Evolutionary conservation across 352 stramenopile species (phyloP).

Genomic region (Phytophthora colocasiae): DNA sequence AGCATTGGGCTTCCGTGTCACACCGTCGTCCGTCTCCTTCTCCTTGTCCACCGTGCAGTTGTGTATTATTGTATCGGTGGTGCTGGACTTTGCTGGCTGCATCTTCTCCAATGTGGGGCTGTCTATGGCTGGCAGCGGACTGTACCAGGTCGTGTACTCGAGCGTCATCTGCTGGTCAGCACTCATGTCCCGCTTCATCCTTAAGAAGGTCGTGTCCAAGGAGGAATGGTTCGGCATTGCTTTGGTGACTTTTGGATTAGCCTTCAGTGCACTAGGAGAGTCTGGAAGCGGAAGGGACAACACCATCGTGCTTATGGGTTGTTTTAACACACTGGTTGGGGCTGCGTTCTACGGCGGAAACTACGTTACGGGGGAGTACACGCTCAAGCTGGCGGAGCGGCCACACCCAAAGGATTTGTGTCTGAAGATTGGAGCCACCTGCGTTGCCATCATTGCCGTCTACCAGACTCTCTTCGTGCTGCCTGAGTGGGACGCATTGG

Average conservation of each 20-base stretch:
- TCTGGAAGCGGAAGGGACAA: constrained; percentile 68
- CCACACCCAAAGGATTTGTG: constrained; percentile 81
- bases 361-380: constrained; percentile 88
- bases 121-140: constrained; percentile 81
- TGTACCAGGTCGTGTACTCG: constrained; percentile 88
- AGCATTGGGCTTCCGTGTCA: constrained; percentile 21
- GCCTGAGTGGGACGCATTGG: constrained; percentile 72
- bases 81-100: constrained; percentile 85
- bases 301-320: constrained; percentile 85
- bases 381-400: constrained; percentile 77
- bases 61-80: constrained; percentile 70
- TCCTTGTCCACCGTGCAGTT: constrained; percentile 67
- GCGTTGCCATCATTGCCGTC: constrained; percentile 74
- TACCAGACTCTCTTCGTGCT: constrained; percentile 88
- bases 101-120: constrained; percentile 88
- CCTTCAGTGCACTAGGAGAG: constrained; percentile 81
- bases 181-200: constrained; percentile 76
- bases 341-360: constrained; percentile 88
- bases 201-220: constrained; percentile 76
- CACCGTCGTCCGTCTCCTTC: constrained; percentile 43
- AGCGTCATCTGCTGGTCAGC: constrained; percentile 90
- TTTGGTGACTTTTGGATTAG: constrained; percentile 83
- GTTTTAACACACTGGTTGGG: constrained; percentile 82
- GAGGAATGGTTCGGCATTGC: constrained; percentile 86
- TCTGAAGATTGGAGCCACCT: constrained; percentile 79